These are phyloP conservation scores for Saturnispora sekii DNA, from an alignment of 805 yeast species.

Conservation along the genomic window DNA sequence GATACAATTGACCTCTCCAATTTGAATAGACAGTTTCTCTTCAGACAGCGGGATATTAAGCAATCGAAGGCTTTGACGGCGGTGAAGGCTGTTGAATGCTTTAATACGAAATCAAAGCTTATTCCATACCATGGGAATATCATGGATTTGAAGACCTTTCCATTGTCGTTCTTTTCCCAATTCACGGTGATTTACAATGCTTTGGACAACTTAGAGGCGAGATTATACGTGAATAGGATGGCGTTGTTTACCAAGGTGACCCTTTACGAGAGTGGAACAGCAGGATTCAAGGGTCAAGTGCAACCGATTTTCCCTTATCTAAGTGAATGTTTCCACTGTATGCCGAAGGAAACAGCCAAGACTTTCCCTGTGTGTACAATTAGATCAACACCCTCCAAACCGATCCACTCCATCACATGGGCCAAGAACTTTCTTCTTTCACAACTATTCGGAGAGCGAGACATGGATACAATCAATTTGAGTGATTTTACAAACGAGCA, in stretches of 20 bases:
- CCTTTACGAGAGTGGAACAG: constrained; percentile 87
- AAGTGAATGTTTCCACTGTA: constrained; percentile 92
- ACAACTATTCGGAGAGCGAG: constrained; percentile 51
- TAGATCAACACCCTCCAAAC: constrained; percentile 92
- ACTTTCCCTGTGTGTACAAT: constrained; percentile 95
- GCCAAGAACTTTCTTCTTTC: constrained; percentile 83
- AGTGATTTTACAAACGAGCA: constrained; percentile 56
- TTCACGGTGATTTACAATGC: constrained; percentile 85
- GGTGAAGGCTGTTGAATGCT: constrained; percentile 64
- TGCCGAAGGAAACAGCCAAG: constrained; percentile 77
- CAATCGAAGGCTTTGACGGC: constrained; percentile 83
- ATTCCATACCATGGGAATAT: constrained; percentile 82
- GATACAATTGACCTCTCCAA: constrained; percentile 93
- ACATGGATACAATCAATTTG: constrained; percentile 29
- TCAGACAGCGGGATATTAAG: constrained; percentile 82
- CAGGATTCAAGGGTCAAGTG: constrained; percentile 90
- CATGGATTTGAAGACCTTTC: constrained; percentile 64
- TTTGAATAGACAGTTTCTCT: constrained; percentile 85
- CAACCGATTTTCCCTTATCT: constrained; percentile 78
- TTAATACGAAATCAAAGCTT: constrained; percentile 56
- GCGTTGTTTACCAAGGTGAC: constrained; percentile 67
- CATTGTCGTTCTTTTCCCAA: constrained; percentile 65
- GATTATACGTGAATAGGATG: constrained; percentile 80
- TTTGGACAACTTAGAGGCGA: constrained; percentile 84
- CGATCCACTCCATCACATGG: constrained; percentile 96